Evolutionary conservation across 208 protist species (phyloP).

Genomic region (Leishmania guyanensis): DNA sequence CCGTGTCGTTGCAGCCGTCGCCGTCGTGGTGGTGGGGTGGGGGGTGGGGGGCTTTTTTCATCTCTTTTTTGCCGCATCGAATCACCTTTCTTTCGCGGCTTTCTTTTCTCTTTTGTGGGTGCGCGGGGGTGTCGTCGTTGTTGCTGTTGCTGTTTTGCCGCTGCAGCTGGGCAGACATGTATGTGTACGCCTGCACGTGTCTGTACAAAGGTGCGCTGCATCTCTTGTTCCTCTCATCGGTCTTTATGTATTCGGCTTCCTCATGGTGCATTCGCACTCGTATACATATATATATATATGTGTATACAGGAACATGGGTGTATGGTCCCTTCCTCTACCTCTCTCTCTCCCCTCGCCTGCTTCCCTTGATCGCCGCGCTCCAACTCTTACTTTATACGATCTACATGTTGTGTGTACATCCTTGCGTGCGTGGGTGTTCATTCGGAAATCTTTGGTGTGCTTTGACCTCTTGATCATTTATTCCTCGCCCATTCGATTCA

Average conservation of each 20-base stretch:
- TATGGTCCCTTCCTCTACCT: neutral
- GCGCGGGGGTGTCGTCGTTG: neutral
- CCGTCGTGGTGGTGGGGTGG: neutral
- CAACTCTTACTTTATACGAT: neutral
- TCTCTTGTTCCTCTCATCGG: neutral
- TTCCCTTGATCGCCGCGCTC: neutral
- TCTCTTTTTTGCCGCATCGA: neutral
- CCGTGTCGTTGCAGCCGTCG: neutral
- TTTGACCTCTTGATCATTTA: neutral
- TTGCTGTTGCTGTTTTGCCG: neutral
- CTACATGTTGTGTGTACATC: neutral
- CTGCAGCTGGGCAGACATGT: neutral
- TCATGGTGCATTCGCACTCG: neutral
- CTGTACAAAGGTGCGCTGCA: neutral
- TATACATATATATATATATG: neutral
- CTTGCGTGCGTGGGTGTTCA: neutral
- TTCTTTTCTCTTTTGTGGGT: neutral
- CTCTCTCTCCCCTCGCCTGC: neutral
- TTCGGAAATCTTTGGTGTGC: neutral
- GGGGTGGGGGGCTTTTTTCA: neutral
- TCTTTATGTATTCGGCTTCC: constrained; percentile 4
- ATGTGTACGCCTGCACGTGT: neutral
- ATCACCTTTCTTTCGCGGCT: neutral
- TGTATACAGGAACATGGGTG: constrained; percentile 3
- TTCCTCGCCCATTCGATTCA: neutral